Evolutionary conservation across 192 early-diverging fungal species (phyloP).

Genomic region (Obelidium mucronatum): DNA sequence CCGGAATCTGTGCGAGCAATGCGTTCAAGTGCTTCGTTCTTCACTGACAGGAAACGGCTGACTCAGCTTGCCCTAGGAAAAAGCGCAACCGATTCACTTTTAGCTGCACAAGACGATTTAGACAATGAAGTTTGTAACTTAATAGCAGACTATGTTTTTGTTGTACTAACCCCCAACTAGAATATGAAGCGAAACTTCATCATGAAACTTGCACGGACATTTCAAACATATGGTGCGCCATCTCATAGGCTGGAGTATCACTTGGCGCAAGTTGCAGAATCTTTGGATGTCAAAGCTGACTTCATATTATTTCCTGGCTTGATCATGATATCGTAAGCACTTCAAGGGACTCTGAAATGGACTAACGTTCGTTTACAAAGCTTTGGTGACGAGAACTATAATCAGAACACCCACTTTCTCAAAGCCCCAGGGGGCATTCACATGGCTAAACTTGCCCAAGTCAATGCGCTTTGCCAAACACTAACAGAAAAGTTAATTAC

Average conservation of each 20-base stretch:
- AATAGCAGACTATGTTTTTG: not conserved
- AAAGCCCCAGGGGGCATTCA: slow-evolving; percentile 40
- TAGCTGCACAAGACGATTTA: not conserved
- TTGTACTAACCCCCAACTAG: not conserved
- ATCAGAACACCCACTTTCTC: slow-evolving; percentile 44
- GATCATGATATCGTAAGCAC: slow-evolving; percentile 50
- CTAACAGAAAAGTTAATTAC: slow-evolving; percentile 32
- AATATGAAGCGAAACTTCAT: slow-evolving; percentile 49
- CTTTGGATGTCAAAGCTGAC: slow-evolving; percentile 43
- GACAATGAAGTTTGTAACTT: not conserved
- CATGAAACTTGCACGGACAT: slow-evolving; percentile 47
- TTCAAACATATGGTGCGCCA: slow-evolving; percentile 52
- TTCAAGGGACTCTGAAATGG: no score
- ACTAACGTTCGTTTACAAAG: no score
- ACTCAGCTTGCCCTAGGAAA: not conserved
- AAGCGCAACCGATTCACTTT: not conserved
- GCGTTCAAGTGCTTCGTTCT: not conserved
- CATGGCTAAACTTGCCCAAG: slow-evolving; percentile 50
- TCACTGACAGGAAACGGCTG: not conserved
- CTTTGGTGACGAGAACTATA: slow-evolving; percentile 35
- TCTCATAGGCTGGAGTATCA: slow-evolving; percentile 55
- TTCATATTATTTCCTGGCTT: slow-evolving; percentile 48
- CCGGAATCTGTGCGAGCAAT: no score
- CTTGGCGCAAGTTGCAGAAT: slow-evolving; percentile 45
- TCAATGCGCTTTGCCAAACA: slow-evolving; percentile 52